Percentiles rank a stretch among this genome's conserved stretches.
Conservation (phyloP, 805 yeast genomes). For the Barnettozyma vustinii region DNA sequence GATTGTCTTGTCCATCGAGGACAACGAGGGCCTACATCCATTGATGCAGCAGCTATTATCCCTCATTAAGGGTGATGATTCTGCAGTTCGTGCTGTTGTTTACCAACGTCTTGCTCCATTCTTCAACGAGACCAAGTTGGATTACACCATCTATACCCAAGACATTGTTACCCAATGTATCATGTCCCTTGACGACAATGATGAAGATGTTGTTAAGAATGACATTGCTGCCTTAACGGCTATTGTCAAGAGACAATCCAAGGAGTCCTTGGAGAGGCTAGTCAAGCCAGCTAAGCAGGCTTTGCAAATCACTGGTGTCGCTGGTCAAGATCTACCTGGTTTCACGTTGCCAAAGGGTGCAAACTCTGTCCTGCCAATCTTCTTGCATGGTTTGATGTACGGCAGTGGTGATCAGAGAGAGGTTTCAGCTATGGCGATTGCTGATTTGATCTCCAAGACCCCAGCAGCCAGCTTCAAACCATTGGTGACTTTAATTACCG, state of each 20-base stretch:
- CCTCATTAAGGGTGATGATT: slow-evolving; percentile 71
- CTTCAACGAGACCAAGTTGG: slow-evolving; percentile 60
- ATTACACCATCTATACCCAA: slow-evolving; percentile 64
- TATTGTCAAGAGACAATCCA: slow-evolving; percentile 65
- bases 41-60: slow-evolving; percentile 75
- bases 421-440: slow-evolving; percentile 80
- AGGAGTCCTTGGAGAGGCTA: slow-evolving; percentile 69
- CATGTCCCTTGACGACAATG: slow-evolving; percentile 64
- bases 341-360: slow-evolving; percentile 77
- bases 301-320: slow-evolving; percentile 55
- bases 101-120: slow-evolving; percentile 66
- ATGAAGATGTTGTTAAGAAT: slow-evolving; percentile 54
- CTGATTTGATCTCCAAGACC: slow-evolving; percentile 78
- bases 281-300: slow-evolving; percentile 80
- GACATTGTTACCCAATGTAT: slow-evolving; percentile 74
- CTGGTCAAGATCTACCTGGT: slow-evolving; percentile 65
- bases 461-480: slow-evolving; percentile 80
- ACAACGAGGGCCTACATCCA: slow-evolving; percentile 78
- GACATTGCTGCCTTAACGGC: slow-evolving; percentile 62
- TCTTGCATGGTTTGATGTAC: slow-evolving; percentile 92
- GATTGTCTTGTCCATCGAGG: slow-evolving; percentile 67
- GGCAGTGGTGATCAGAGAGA: slow-evolving; percentile 84
- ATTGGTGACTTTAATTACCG: slow-evolving; percentile 88
- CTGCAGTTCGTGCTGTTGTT: slow-evolving; percentile 54
- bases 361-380: slow-evolving; percentile 80